A percentile compares a stretch with the other conserved stretches of the same genome.
Evolutionary conservation across 805 yeast species (phyloP).

Genomic region (Metschnikowia corniflorae): DNA sequence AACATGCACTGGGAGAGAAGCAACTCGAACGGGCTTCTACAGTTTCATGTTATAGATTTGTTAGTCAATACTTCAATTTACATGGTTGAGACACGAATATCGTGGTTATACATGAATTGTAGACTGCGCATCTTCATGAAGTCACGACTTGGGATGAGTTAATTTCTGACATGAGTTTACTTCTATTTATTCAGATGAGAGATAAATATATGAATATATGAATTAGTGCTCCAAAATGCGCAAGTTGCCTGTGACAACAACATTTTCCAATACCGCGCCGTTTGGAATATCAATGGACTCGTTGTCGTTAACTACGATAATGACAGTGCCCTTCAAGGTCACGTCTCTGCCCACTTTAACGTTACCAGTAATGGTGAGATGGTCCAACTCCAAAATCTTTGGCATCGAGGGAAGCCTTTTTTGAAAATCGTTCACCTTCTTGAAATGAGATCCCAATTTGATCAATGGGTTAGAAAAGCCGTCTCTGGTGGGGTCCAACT

Average conservation of each 20-base stretch:
- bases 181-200: too few relatives aligned
- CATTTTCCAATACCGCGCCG: conserved; percentile 92
- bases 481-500: conserved; percentile 77
- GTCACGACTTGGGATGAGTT: too few relatives aligned
- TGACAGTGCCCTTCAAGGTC: conserved; percentile 93
- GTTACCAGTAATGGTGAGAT: conserved; percentile 95
- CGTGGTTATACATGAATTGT: too few relatives aligned
- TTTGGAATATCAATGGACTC: conserved; percentile 96
- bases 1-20: too few relatives aligned
- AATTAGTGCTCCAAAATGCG: conserved; percentile 89
- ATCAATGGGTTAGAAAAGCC: conserved; percentile 91
- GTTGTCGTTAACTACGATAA: conserved; percentile 95
- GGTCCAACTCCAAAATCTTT: conserved; percentile 92
- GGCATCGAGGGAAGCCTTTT: conserved; percentile 93
- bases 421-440: conserved; percentile 90
- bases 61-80: too few relatives aligned
- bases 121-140: too few relatives aligned
- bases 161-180: too few relatives aligned
- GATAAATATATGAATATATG: too few relatives aligned
- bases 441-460: conserved; percentile 94
- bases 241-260: conserved; percentile 94
- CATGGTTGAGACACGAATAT: too few relatives aligned
- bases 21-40: too few relatives aligned
- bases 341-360: conserved; percentile 88
- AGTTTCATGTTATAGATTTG: too few relatives aligned